Percentiles rank a stretch among this genome's conserved stretches.
Evolutionary conservation across 305 asterid genomes (phyloP).

Genomic region (Solanum hybrid): DNA sequence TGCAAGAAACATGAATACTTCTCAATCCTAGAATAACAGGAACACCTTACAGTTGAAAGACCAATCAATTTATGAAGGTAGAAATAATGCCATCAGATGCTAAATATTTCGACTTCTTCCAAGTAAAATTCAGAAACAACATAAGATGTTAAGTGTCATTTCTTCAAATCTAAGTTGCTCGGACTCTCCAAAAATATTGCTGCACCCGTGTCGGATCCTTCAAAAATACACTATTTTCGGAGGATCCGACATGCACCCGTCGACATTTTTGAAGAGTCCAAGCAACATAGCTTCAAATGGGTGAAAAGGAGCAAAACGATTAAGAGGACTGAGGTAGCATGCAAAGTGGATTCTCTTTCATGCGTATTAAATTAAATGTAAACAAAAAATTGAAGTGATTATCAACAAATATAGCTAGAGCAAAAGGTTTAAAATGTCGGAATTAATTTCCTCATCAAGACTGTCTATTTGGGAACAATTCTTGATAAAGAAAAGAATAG

Average conservation of each 20-base stretch:
- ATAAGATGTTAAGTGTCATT: neutral
- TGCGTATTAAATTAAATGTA: neutral
- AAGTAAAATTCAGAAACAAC: neutral
- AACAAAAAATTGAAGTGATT: neutral
- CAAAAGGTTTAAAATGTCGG: neutral
- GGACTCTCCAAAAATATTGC: too few relatives aligned
- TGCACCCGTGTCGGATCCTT: too few relatives aligned
- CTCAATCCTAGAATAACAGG: neutral
- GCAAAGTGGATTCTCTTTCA: neutral
- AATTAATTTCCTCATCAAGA: neutral
- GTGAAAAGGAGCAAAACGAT: neutral
- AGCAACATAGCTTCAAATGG: neutral
- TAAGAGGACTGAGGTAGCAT: neutral
- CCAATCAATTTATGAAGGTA: neutral
- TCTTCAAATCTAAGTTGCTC: neutral
- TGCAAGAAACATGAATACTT: slow-evolving; percentile 14
- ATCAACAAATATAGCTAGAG: neutral
- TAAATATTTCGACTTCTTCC: neutral
- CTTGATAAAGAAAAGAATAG: neutral
- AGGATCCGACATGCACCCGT: too few relatives aligned
- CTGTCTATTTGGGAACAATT: neutral
- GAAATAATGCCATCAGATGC: neutral
- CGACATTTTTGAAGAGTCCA: too few relatives aligned
- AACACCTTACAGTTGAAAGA: neutral
- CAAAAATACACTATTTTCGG: too few relatives aligned